A percentile compares a stretch with the other conserved stretches of the same genome.
Evolutionary conservation across 768 basidiomycete species (phyloP).

Genomic region (Rhodotorula kratochvilovae): DNA sequence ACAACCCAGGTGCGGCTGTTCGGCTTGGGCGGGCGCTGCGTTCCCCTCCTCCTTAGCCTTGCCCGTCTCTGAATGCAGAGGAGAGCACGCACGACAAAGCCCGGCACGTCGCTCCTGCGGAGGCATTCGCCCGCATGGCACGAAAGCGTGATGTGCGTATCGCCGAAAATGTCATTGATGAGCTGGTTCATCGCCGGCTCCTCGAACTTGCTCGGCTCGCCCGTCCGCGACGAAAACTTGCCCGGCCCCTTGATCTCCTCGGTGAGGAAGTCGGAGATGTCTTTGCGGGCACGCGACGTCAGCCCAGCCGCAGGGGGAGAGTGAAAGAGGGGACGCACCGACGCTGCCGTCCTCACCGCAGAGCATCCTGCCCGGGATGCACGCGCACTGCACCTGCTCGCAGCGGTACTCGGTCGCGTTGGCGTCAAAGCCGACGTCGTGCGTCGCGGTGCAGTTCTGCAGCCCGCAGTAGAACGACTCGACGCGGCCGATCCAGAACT

Average conservation of each 20-base stretch:
- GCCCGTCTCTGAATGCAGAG: too few relatives aligned
- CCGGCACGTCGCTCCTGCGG: conserved; percentile 88
- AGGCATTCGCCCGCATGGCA: conserved; percentile 91
- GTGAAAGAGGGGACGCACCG: conserved; percentile 20
- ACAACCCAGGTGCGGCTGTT: conserved; percentile 78
- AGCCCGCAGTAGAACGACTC: conserved; percentile 96
- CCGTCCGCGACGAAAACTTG: conserved; percentile 68
- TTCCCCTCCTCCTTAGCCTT: not conserved
- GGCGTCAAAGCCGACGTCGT: conserved; percentile 56
- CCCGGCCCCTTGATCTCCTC: conserved; percentile 90
- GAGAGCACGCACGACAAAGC: conserved; percentile 62
- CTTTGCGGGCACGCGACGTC: conserved; percentile 49
- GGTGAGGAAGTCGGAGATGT: conserved; percentile 86
- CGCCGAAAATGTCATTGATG: conserved; percentile 89
- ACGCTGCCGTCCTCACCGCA: conserved; percentile 88
- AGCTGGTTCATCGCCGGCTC: conserved; percentile 96
- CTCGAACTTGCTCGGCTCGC: conserved; percentile 77
- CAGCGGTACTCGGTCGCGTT: conserved; percentile 77
- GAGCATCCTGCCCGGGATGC: conserved; percentile 88
- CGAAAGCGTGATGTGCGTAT: conserved; percentile 75
- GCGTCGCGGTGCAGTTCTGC: conserved; percentile 59
- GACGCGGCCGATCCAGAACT: conserved; percentile 93
- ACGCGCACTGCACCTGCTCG: conserved; percentile 77
- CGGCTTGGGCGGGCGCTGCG: conserved; percentile 69
- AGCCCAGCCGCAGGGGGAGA: not conserved